These are phyloP conservation scores for Mycocentrospora acerina DNA, from an alignment of 2,329 filamentous ascomycete genomes.

Conservation along the genomic window DNA sequence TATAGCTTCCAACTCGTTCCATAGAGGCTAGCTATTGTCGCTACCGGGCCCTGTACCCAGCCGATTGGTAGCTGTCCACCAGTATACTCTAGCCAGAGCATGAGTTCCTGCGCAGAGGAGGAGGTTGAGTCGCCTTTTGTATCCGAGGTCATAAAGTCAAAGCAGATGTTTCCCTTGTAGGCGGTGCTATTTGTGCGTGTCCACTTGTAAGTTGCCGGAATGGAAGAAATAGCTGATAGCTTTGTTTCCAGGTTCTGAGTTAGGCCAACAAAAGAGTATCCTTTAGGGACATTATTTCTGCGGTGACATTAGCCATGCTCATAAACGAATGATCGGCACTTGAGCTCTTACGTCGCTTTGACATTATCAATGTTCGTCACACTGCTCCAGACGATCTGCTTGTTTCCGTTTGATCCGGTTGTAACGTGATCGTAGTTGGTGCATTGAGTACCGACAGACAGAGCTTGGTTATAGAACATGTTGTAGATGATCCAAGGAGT, in stretches of 20 bases:
- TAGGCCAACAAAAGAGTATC: constrained; percentile 49
- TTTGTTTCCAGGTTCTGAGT: constrained; percentile 46
- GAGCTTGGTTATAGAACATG: constrained; percentile 48
- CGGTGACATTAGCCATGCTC: constrained; percentile 6
- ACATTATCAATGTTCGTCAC: constrained; percentile 44
- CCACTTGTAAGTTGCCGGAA: constrained; percentile 47
- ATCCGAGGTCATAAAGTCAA: constrained; percentile 50
- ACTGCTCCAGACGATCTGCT: constrained; percentile 44
- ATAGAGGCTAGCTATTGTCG: constrained; percentile 27
- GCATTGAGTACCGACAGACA: constrained; percentile 45
- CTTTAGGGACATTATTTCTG: constrained; percentile 44
- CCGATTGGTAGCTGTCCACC: constrained; percentile 50
- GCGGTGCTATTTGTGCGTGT: constrained; percentile 43
- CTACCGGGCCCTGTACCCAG: constrained; percentile 28
- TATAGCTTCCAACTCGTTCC: constrained; percentile 47
- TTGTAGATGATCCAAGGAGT: constrained; percentile 51
- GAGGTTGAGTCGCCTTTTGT: constrained; percentile 47
- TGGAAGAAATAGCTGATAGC: constrained; percentile 42
- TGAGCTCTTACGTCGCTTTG: constrained; percentile 13
- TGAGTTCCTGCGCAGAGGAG: constrained; percentile 44
- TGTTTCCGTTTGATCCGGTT: constrained; percentile 29
- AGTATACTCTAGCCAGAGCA: constrained; percentile 51
- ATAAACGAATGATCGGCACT: too few species aligned
- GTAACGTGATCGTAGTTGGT: constrained; percentile 42
- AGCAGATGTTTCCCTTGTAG: constrained; percentile 49